phyloP scores from a whole-genome alignment of 805 yeast genomes.

The Nakazawaea anatomiae region DNA sequence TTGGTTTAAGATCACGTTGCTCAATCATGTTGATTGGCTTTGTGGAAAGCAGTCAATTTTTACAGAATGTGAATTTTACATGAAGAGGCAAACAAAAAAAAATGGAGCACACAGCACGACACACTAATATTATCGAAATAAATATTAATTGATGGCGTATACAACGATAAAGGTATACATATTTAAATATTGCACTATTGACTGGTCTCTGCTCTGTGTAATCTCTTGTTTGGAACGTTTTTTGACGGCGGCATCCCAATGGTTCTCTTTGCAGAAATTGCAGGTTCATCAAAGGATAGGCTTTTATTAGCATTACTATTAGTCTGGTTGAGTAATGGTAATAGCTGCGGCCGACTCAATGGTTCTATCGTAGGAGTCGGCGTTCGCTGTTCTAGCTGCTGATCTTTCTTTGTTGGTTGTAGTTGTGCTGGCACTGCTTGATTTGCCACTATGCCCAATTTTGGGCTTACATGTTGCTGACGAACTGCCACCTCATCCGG shows the following conservation, averaged over 20 bases:
- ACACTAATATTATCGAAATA: background rate
- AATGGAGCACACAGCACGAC: no score
- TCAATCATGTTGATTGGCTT: background rate
- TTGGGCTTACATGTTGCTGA: background rate
- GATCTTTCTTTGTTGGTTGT: no score
- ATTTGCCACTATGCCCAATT: background rate
- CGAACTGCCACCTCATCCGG: background rate
- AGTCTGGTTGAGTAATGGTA: background rate
- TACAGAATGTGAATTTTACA: no score
- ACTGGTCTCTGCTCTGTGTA: background rate
- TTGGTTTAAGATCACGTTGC: background rate
- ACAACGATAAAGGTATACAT: no score
- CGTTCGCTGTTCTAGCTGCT: no score
- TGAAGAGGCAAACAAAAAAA: no score
- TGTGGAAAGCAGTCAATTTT: no score
- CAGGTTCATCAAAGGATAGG: background rate
- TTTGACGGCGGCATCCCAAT: slow-evolving; percentile 2
- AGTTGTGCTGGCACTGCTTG: no score
- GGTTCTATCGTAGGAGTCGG: background rate
- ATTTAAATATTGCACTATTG: background rate
- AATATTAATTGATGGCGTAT: background rate
- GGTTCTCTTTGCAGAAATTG: background rate
- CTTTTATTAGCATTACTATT: background rate
- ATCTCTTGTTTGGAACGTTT: slow-evolving; percentile 1
- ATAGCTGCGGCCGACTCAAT: background rate